A percentile compares a stretch with the other conserved stretches of the same genome.
phyloP scores from a whole-genome alignment of 768 basidiomycete genomes.

The Mycena pura region DNA sequence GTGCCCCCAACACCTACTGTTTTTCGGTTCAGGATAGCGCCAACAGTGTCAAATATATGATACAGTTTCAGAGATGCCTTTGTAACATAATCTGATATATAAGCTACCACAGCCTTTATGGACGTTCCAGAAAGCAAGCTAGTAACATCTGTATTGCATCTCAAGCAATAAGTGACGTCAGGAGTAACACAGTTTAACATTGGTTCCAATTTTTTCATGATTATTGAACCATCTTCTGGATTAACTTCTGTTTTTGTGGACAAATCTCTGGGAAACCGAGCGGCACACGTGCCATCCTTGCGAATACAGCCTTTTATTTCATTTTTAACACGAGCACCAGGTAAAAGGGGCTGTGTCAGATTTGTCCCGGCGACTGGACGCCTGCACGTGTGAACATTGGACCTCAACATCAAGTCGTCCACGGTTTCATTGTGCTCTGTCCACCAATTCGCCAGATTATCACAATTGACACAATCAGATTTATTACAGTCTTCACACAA shows the following conservation, averaged over 20 bases:
- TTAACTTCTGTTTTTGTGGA: slow-evolving; percentile 16
- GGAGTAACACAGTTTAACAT: neutral
- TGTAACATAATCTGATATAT: neutral
- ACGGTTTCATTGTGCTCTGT: slow-evolving; percentile 7
- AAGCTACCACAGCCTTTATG: neutral
- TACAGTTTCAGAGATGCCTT: neutral
- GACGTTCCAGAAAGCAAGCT: neutral
- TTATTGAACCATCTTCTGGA: slow-evolving; percentile 18
- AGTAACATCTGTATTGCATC: neutral
- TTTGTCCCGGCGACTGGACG: neutral
- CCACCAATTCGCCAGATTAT: slow-evolving; percentile 17
- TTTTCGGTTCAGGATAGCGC: neutral
- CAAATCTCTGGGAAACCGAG: slow-evolving; percentile 29
- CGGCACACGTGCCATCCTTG: slow-evolving; percentile 21
- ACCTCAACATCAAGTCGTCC: slow-evolving; percentile 24
- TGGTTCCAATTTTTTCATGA: neutral
- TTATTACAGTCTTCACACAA: neutral
- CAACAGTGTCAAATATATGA: neutral
- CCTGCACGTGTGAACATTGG: slow-evolving; percentile 28
- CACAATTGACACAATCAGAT: slow-evolving; percentile 10
- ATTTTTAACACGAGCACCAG: neutral
- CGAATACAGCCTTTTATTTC: slow-evolving; percentile 12
- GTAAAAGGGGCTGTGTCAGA: neutral
- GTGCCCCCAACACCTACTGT: neutral
- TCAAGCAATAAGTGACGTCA: neutral